Conservation (phyloP, 495 filamentous ascomycete species). For the Pseudoneurospora amorphoporcata region DNA sequence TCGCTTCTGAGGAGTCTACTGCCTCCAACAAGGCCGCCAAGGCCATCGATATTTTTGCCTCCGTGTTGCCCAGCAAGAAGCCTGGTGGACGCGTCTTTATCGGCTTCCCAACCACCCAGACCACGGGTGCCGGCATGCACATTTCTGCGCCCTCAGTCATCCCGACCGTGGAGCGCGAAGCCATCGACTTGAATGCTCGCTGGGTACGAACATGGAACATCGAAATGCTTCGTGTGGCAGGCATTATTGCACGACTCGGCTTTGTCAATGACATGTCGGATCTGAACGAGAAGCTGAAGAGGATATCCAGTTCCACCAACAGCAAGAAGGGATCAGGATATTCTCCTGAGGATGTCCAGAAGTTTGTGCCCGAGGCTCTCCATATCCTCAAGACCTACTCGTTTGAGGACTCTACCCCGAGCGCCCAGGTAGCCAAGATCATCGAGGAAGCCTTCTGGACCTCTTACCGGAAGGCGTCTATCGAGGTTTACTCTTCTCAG, state of each 20-base stretch:
- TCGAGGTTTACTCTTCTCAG: conserved; percentile 78
- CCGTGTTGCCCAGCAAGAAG: conserved; percentile 77
- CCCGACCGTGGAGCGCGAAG: conserved; percentile 96
- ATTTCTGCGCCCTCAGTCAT: conserved; percentile 98
- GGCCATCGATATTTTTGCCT: conserved; percentile 67
- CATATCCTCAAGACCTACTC: conserved; percentile 75
- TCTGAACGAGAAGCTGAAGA: conserved; percentile 48
- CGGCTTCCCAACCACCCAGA: conserved; percentile 94
- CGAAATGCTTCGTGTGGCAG: conserved; percentile 87
- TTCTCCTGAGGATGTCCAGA: conserved; percentile 47
- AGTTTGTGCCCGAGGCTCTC: conserved; percentile 65
- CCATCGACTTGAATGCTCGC: conserved; percentile 90
- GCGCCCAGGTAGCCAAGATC: conserved; percentile 61
- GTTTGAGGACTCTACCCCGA: conserved; percentile 82
- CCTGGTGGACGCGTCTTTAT: conserved; percentile 83
- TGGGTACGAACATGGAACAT: conserved; percentile 91
- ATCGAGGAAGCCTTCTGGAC: conserved; percentile 96
- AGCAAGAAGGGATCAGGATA: conserved; percentile 25
- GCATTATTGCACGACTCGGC: conserved; percentile 79
- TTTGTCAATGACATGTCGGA: conserved; percentile 78
- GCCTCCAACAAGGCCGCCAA: conserved; percentile 38
- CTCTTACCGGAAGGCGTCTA: conserved; percentile 64
- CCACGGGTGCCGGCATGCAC: conserved; percentile 86
- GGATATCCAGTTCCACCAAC: conserved; percentile 34
- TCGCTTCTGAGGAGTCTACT: conserved; percentile 45